Conservation (phyloP, 768 basidiomycete genomes). For the Termitomyces sp. region DNA sequence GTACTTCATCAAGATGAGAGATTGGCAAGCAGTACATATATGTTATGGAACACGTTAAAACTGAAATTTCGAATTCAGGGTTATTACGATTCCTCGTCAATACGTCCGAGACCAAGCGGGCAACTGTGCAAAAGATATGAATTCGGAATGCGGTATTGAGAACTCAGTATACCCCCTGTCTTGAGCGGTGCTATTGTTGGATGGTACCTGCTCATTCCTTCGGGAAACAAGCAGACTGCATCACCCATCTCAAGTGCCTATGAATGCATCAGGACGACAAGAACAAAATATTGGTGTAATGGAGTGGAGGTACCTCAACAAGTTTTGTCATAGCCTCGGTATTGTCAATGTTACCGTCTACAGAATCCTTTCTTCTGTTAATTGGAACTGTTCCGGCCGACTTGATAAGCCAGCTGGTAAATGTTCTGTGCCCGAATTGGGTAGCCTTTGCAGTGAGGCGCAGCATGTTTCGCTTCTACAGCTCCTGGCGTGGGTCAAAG, state of each 20-base stretch:
- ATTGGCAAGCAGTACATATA: conserved; percentile 51
- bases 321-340: conserved; percentile 61
- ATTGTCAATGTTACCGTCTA: conserved; percentile 56
- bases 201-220: conserved; percentile 82
- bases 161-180: conserved; percentile 59
- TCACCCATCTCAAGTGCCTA: conserved; percentile 75
- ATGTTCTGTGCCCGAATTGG: conserved; percentile 76
- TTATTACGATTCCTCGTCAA: conserved; percentile 64
- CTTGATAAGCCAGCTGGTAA: conserved; percentile 89
- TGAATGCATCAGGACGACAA: neutral
- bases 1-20: neutral
- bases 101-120: conserved; percentile 75
- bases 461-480: conserved; percentile 69
- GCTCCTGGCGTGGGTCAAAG: neutral
- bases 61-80: conserved; percentile 64
- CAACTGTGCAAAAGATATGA: conserved; percentile 42
- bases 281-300: neutral
- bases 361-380: conserved; percentile 66
- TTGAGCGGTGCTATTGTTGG: conserved; percentile 85
- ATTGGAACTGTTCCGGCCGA: conserved; percentile 85
- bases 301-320: conserved; percentile 44
- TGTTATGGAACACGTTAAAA: conserved; percentile 77
- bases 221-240: conserved; percentile 80
- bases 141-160: neutral
- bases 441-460: conserved; percentile 87